Conservation (phyloP, 177 flowering plant genomes). For the Vitis hybrid region DNA sequence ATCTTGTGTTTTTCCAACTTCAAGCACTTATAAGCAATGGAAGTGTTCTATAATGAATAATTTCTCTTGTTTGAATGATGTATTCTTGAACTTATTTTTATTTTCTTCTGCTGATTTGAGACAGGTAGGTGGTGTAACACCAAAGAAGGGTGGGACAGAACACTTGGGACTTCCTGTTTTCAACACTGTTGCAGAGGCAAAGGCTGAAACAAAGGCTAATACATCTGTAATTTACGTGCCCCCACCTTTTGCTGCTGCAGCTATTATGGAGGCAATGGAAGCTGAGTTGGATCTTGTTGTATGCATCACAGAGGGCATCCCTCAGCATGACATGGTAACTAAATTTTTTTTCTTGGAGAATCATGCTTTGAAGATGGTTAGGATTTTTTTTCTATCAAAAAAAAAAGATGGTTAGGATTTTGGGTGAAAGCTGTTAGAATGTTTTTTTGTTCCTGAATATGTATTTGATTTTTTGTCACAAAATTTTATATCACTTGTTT, state of each 20-base stretch:
- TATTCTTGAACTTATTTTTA: not conserved
- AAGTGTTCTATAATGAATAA: no score
- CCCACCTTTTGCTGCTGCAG: constrained; percentile 96
- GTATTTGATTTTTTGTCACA: no score
- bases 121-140: constrained; percentile 98
- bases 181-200: constrained; percentile 94
- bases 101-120: constrained; percentile 3
- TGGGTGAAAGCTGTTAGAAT: not conserved
- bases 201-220: constrained; percentile 96
- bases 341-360: not conserved
- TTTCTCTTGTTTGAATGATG: no score
- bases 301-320: constrained; percentile 97
- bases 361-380: no score
- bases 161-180: constrained; percentile 97
- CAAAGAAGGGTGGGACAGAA: constrained; percentile 96
- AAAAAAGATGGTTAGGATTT: not conserved
- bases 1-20: no score
- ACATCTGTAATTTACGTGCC: constrained; percentile 97
- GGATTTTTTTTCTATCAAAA: no score
- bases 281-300: constrained; percentile 95
- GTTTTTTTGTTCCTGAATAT: no score
- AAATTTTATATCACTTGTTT: no score
- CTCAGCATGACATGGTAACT: constrained; percentile 97
- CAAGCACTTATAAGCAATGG: no score
- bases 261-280: constrained; percentile 94